phyloP scores from a whole-genome alignment of 805 yeast species.

The Pichia manshurica region DNA sequence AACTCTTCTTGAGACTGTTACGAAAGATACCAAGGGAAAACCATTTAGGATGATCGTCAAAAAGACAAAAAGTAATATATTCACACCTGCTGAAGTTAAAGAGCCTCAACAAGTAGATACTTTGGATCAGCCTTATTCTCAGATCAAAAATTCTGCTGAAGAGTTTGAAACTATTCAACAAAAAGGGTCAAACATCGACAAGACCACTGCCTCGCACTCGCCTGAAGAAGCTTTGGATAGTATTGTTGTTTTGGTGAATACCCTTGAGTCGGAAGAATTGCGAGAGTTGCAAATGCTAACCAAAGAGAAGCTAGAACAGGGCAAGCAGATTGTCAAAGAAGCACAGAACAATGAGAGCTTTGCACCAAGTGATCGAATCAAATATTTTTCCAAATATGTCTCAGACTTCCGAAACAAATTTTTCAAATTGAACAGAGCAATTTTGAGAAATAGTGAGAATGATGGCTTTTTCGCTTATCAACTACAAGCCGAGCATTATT shows the following conservation, averaged over 20 bases:
- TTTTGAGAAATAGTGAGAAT: conserved; percentile 15
- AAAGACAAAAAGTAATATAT: conserved; percentile 3
- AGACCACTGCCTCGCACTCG: no score
- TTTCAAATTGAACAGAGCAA: conserved; percentile 15
- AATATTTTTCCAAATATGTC: conserved; percentile 17
- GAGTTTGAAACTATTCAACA: no score
- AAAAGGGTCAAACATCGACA: no score
- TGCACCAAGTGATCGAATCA: conserved; percentile 19
- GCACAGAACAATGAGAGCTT: conserved; percentile 14
- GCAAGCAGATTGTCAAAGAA: conserved; percentile 1
- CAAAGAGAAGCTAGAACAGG: conserved; percentile 16
- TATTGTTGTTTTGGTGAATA: conserved; percentile 14
- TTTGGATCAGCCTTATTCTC: neutral
- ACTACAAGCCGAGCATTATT: conserved; percentile 31
- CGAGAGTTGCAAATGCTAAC: conserved; percentile 18
- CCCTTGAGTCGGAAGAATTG: conserved; percentile 8
- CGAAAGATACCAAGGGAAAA: conserved; percentile 25
- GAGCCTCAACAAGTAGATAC: conserved; percentile 4
- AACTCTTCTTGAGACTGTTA: conserved; percentile 37
- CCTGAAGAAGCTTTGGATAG: neutral
- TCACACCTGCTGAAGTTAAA: neutral
- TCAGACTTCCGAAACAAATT: conserved; percentile 15
- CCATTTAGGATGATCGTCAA: conserved; percentile 35
- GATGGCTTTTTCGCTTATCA: conserved; percentile 33
- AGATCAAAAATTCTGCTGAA: neutral